Base-by-base conservation (phyloP, 208 protist genomes). In the Willaertia magna region DNA sequence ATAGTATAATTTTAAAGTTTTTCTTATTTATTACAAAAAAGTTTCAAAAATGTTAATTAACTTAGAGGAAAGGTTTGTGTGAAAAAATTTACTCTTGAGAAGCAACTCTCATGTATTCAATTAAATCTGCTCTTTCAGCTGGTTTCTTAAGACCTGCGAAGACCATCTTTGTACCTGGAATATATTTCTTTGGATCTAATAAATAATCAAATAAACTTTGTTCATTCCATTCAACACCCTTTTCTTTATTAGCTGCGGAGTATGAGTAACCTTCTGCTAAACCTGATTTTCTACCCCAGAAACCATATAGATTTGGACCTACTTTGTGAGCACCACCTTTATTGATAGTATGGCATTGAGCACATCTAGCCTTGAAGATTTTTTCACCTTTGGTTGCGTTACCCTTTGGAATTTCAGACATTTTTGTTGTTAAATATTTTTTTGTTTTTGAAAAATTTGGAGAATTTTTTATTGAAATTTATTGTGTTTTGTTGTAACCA, bases 151-250 rank as follows among this genome's bases (percentile, higher is more conserved):
- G 85, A 83, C 96, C 96, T 49, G 95, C 95, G 86, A 98, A 98
- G 51, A 95, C 96, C 96, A 98, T 98, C 92, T 98, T 98, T 81
- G 95, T 98, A 85, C 95, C 96, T 43, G 96, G 96, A 91, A 98
- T 97, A 89, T 96, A 98, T 93, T 98, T 98, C 94, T 98, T 98
- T 82, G 96, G 96, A 89, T 98, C 97, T 90, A 96, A 91, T 49
- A 98, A 90, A 87, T 98, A 98, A 51, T 96, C 93, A 87, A 96
- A 94, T 42, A 98, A 92, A 85, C 95, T 93, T 79, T 97, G 91
- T 44, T 95, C 91, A 79, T 90, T 96, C 97, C 97, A 98, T 34
- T 93, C 84, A 40, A 98, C 93, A 85, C 92, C 93, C 11, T 92
- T 93, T 61, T 95, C 91, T 85, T 95, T 93, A 91, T 98, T 98